Percentiles rank a stretch among this genome's conserved stretches.
These are phyloP conservation scores for Ganoderma lingzhi DNA, from an alignment of 1,284 basidiomycete genomes.

Conservation along the genomic window DNA sequence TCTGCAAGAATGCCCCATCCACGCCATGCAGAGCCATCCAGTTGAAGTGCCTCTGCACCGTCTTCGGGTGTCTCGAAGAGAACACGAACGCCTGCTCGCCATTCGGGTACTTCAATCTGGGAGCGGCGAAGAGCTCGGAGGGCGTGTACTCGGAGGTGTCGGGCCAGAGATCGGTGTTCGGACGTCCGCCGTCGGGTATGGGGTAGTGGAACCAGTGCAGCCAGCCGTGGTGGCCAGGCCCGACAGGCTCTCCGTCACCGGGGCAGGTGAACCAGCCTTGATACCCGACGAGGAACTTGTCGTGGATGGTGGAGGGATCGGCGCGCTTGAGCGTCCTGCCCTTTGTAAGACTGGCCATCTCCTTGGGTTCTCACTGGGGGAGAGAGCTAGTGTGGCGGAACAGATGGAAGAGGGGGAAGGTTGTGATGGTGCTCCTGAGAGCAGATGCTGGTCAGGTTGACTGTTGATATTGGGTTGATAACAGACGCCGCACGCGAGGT, in stretches of 20 bases:
- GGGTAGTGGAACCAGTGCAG: slow-evolving; percentile 81
- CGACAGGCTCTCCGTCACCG: slow-evolving; percentile 49
- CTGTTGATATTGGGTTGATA: not conserved
- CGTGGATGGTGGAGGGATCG: slow-evolving; percentile 65
- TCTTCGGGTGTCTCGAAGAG: slow-evolving; percentile 76
- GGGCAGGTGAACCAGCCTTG: slow-evolving; percentile 76
- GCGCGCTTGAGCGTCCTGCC: slow-evolving; percentile 44
- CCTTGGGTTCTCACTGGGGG: not conserved
- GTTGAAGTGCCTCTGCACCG: slow-evolving; percentile 78
- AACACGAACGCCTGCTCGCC: slow-evolving; percentile 73
- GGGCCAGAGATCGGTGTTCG: slow-evolving; percentile 79
- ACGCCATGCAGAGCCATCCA: slow-evolving; percentile 84
- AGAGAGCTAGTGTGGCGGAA: slow-evolving; percentile 7
- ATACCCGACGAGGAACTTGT: slow-evolving; percentile 84
- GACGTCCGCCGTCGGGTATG: slow-evolving; percentile 68
- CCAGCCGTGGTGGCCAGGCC: slow-evolving; percentile 82
- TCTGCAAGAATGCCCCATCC: slow-evolving; percentile 80
- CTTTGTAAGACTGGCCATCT: slow-evolving; percentile 26
- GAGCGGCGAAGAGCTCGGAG: slow-evolving; percentile 72
- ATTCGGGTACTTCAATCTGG: slow-evolving; percentile 63
- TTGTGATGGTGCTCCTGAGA: not conserved
- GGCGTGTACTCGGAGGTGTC: slow-evolving; percentile 73
- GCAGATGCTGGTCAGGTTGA: not conserved
- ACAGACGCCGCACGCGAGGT: slow-evolving; percentile 4
- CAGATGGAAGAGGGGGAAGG: not conserved